Evolutionary conservation across 495 filamentous ascomycete genomes (phyloP).

Genomic region (Xylaria bambusicola): DNA sequence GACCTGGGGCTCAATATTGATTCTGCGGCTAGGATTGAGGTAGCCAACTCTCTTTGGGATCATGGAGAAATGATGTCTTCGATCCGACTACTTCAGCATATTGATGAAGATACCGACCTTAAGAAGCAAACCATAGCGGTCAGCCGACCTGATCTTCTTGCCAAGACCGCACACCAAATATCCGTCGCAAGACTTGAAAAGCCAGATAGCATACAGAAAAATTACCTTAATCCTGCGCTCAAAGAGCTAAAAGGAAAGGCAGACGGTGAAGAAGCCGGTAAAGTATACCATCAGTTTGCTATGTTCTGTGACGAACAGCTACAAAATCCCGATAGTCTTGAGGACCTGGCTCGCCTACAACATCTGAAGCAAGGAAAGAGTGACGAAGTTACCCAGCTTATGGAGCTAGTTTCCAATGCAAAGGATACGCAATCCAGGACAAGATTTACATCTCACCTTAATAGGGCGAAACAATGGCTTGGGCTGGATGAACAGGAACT

Average conservation of each 20-base stretch:
- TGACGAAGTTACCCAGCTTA: conserved; percentile 70
- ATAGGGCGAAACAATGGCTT: conserved; percentile 83
- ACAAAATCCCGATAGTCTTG: conserved; percentile 76
- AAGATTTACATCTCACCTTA: conserved; percentile 42
- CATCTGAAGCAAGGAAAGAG: conserved; percentile 79
- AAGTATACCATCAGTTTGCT: conserved; percentile 93
- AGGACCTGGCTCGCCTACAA: conserved; percentile 81
- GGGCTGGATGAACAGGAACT: conserved; percentile 86
- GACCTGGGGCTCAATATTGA: conserved; percentile 72
- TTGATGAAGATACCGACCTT: conserved; percentile 62
- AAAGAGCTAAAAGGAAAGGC: conserved; percentile 71
- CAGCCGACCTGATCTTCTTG: conserved; percentile 77
- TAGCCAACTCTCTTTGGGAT: conserved; percentile 90
- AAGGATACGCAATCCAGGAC: conserved; percentile 41
- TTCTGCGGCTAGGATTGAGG: conserved; percentile 72
- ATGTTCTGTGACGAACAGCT: conserved; percentile 93
- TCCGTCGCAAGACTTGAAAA: conserved; percentile 93
- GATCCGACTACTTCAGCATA: conserved; percentile 79
- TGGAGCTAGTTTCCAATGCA: conserved; percentile 47
- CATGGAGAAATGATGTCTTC: conserved; percentile 91
- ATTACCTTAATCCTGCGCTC: conserved; percentile 80
- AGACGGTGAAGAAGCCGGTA: conserved; percentile 73
- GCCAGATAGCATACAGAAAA: conserved; percentile 82
- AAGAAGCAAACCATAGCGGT: conserved; percentile 73
- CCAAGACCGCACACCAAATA: conserved; percentile 82